Conservation (phyloP, 1,284 basidiomycete species). For the Ustilago sp. region DNA sequence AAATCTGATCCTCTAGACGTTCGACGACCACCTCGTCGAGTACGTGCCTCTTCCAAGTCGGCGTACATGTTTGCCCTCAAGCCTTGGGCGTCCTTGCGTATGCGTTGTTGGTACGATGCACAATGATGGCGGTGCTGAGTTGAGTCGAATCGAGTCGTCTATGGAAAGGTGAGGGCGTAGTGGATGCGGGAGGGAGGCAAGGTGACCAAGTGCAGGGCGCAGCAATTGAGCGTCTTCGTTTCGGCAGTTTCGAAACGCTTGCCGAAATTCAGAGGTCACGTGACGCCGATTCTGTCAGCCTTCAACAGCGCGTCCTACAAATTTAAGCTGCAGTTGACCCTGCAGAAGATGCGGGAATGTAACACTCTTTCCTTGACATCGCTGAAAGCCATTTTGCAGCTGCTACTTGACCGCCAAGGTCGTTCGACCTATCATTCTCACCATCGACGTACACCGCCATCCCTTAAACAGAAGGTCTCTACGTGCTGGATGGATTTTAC, state of each 20-base stretch:
- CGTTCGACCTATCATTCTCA: not conserved
- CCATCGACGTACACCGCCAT: not conserved
- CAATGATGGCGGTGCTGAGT: not conserved
- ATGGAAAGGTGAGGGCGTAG: not conserved
- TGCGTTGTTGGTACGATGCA: not conserved
- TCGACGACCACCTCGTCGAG: conserved; percentile 24
- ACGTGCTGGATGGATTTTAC: conserved; percentile 60
- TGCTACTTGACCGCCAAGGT: not conserved
- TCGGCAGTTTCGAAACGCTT: not conserved
- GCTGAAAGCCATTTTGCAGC: not conserved
- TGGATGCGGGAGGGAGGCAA: conserved; percentile 5
- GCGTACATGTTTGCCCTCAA: conserved; percentile 53
- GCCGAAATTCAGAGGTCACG: conserved; percentile 17
- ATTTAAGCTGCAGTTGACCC: conserved; percentile 13
- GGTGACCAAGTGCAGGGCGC: conserved; percentile 7
- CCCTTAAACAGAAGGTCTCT: too few relatives aligned
- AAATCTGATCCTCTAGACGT: conserved; percentile 33
- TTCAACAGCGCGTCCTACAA: conserved; percentile 27
- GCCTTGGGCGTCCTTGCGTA: not conserved
- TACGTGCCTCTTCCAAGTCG: conserved; percentile 61
- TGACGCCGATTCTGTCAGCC: conserved; percentile 1
- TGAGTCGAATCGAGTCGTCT: not conserved
- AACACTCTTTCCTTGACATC: conserved; percentile 3
- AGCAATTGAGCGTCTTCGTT: not conserved
- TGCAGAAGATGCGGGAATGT: conserved; percentile 1